Conservation (phyloP, 257 asterid species). For the Echites panduratus region DNA sequence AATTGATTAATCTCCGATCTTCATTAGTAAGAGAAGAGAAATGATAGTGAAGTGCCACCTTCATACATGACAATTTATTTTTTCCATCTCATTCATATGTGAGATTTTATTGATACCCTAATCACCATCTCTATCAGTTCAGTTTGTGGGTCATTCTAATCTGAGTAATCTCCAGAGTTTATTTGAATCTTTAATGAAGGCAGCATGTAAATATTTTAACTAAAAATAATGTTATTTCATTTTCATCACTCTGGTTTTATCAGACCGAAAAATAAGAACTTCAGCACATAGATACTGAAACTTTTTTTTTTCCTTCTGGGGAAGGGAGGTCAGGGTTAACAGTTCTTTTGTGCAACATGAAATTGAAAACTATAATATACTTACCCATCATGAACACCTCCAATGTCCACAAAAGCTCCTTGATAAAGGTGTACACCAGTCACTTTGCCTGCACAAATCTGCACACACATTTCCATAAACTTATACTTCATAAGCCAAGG, state of each 20-base stretch:
- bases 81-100: background rate
- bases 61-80: background rate
- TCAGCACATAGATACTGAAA: background rate
- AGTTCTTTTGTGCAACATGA: background rate
- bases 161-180: background rate
- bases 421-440: constrained; percentile 88
- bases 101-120: background rate
- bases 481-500: constrained; percentile 8
- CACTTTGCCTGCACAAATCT: constrained; percentile 95
- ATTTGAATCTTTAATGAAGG: background rate
- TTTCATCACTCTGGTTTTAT: background rate
- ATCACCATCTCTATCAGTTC: background rate
- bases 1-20: background rate
- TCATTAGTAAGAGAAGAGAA: background rate
- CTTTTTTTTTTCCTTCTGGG: no score
- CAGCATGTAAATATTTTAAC: background rate
- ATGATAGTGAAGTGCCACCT: background rate
- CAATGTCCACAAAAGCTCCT: constrained; percentile 98
- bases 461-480: constrained; percentile 18
- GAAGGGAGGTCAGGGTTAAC: no score
- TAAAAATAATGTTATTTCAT: background rate
- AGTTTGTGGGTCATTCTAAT: background rate
- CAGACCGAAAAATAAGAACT: background rate
- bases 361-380: constrained; percentile 18
- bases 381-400: constrained; percentile 96